Conservation (phyloP, 1,284 basidiomycete genomes). For the Sporisorium scitamineum region DNA sequence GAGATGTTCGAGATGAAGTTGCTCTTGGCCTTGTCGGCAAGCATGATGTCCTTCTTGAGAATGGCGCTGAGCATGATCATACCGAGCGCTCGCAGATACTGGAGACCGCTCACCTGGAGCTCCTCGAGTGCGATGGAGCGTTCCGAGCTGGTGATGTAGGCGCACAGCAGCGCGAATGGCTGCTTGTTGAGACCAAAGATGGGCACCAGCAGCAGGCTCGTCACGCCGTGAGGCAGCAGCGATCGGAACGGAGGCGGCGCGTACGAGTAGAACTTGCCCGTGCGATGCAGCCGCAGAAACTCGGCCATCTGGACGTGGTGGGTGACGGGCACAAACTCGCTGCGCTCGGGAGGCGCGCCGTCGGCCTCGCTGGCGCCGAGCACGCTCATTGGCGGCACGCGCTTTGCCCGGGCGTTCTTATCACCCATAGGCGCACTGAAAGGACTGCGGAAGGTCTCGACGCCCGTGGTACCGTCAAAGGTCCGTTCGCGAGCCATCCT, state of each 20-base stretch:
- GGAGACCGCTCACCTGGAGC: constrained; percentile 80
- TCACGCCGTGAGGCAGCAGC: constrained; percentile 56
- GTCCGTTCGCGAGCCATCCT: constrained; percentile 14
- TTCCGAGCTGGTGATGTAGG: constrained; percentile 82
- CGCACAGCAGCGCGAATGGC: constrained; percentile 90
- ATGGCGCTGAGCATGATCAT: constrained; percentile 95
- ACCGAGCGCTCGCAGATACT: constrained; percentile 87
- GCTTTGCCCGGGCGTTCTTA: constrained; percentile 28
- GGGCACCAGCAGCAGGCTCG: constrained; percentile 73
- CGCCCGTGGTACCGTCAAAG: constrained; percentile 53
- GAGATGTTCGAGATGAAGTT: constrained; percentile 93
- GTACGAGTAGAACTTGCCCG: constrained; percentile 58
- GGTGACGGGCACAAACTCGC: constrained; percentile 56
- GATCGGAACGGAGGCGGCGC: constrained; percentile 59
- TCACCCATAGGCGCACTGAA: constrained; percentile 29
- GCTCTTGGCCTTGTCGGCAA: constrained; percentile 90
- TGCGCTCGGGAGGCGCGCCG: constrained; percentile 40
- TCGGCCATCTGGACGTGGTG: constrained; percentile 63
- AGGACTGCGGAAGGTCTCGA: constrained; percentile 44
- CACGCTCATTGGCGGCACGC: constrained; percentile 63
- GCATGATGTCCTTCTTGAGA: constrained; percentile 88
- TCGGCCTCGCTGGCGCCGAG: constrained; percentile 59
- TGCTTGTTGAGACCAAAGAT: constrained; percentile 92
- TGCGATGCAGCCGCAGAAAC: constrained; percentile 56
- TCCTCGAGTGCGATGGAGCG: constrained; percentile 84